phyloP scores from a whole-genome alignment of 1,139 yeast species.

The Kurtzmaniella quercitrusa region DNA sequence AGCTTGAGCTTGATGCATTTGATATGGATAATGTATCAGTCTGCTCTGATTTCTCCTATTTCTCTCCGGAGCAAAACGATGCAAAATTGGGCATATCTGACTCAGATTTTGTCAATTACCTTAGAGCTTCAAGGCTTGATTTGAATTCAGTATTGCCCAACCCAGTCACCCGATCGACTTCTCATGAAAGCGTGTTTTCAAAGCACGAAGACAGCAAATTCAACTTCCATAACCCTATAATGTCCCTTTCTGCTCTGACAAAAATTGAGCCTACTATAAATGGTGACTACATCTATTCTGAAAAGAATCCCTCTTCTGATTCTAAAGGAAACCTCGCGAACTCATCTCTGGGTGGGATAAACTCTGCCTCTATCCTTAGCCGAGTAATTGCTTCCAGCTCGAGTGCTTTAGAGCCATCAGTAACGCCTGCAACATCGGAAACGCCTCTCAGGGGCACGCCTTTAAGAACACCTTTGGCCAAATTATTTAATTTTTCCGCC shows the following conservation, averaged over 20 bases:
- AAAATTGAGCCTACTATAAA: constrained; percentile 1
- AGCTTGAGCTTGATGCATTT: constrained; percentile 5
- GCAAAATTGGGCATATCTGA: constrained; percentile 5
- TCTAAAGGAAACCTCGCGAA: constrained; percentile 8
- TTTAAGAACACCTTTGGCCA: neutral
- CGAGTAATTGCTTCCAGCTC: neutral
- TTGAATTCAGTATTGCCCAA: constrained; percentile 31
- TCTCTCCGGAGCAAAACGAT: constrained; percentile 17
- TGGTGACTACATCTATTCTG: constrained; percentile 1
- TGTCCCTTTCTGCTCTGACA: constrained; percentile 2
- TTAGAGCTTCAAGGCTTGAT: constrained; percentile 33
- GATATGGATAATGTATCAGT: constrained; percentile 21
- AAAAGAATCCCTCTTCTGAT: constrained; percentile 2
- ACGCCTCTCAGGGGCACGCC: neutral
- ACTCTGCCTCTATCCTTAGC: neutral
- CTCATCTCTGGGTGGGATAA: neutral
- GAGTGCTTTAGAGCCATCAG: neutral
- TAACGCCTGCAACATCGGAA: neutral
- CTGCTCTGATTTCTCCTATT: constrained; percentile 24
- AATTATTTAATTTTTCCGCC: neutral
- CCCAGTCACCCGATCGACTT: constrained; percentile 20
- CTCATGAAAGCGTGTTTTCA: constrained; percentile 21
- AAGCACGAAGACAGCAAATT: constrained; percentile 5
- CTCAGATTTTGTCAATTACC: constrained; percentile 22
- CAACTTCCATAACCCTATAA: constrained; percentile 36